Conservation (phyloP, 176 grass and related monocot genomes). For the Bonia amplexicaulis region DNA sequence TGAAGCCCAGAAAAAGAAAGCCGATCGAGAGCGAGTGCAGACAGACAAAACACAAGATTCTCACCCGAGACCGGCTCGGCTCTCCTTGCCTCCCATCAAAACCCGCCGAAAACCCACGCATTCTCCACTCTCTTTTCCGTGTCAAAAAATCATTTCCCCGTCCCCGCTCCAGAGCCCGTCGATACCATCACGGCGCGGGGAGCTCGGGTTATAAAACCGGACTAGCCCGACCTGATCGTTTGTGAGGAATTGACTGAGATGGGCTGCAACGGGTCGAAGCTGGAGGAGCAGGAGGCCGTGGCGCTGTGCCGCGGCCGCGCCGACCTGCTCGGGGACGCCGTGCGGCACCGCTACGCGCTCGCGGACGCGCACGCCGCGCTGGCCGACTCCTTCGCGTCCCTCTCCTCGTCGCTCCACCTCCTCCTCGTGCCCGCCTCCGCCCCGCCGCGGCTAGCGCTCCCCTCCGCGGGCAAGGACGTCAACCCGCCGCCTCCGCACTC, state of each 20-base stretch:
- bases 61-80: neutral
- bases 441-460: neutral
- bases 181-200: neutral
- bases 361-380: constrained; percentile 60
- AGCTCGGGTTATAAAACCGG: neutral
- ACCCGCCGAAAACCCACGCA: neutral
- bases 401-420: constrained; percentile 62
- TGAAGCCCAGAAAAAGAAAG: constrained; percentile 24
- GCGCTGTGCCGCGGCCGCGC: constrained; percentile 67
- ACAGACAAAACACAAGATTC: constrained; percentile 50
- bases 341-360: constrained; percentile 67
- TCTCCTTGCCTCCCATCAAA: neutral
- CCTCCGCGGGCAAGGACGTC: neutral
- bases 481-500: constrained; percentile 12
- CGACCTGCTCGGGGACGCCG: constrained; percentile 66
- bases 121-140: neutral
- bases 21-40: constrained; percentile 18
- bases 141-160: neutral
- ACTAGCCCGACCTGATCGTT: neutral
- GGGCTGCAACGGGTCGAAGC: constrained; percentile 91
- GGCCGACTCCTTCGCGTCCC: constrained; percentile 49
- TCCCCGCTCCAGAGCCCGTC: neutral
- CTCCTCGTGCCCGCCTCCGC: constrained; percentile 14
- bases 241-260: neutral
- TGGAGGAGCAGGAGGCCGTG: constrained; percentile 77